Evolutionary conservation across 1,284 basidiomycete species (phyloP), one percentile per base, ranked within the genome.

Genomic region (Cryptococcus hybrid): DNA sequence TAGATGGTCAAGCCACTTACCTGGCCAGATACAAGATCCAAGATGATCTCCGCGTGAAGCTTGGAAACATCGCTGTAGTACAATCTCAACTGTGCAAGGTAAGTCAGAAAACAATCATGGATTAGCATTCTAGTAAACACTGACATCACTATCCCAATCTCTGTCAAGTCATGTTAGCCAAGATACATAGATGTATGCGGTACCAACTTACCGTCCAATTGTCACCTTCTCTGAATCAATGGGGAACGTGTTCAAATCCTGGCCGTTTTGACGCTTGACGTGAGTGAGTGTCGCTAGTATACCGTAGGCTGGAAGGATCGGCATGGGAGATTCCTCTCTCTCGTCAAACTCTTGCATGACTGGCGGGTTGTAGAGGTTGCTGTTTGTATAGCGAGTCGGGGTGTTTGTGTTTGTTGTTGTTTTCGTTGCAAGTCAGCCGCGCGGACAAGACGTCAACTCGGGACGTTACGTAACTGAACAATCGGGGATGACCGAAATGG

Each of bases 31-130:
- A 66, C 54, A n/a, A 65, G 40, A 55, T 78, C 73, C 39, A 77
- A 71, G n/a, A 57, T 43, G 57, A 78, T 71, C 57, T 73, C 71
- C 44, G 68, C 71, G 51, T 78, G 77, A 2, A 73, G 57, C 43
- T 74, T 71, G 3, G 76, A 77, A 7, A 78, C 71, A 49, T 77
- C 75, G 3, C 66, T 63, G 18, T 67, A 70, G 60, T 78, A 76
- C 34, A 78, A 60, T 13, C 77, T 69, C 18, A 77, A 64, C 74
- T 76, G 48, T 6, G 5, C 38, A 8, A 43, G 40, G 18, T 30
- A 57, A 18, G 39, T 40, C 18, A 13, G 58, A 54, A 15, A 60
- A 54, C 24, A 12, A 38, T 5, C 7, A 45, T 11, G 34, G 35
- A 7, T 15, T 3, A 37, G 18, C 30, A 58, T 12, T 30, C 36